Evolutionary conservation across 148 eudicot species (phyloP), one percentile per base, ranked within the genome.

Genomic region (Salicornia ramosissima): DNA sequence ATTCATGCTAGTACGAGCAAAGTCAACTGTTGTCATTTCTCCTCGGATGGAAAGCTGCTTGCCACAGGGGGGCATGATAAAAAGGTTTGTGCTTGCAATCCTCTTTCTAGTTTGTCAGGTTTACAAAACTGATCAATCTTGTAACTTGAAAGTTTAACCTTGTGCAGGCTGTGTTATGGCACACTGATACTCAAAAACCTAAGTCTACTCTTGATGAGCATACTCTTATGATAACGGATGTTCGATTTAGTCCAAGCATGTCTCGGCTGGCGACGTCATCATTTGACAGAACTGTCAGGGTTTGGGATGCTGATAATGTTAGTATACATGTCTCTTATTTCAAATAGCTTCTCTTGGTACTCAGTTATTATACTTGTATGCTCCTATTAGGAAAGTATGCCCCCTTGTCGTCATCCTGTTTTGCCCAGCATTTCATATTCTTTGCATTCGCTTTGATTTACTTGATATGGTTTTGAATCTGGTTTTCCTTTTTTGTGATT

Each of bases 21-120:
- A 80, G 92, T 92, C 62, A 83, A 67, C 24, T 92, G 97, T 70
- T 92, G 97, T 74, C 97, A 92, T 71, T 92, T 92, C 76, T 92
- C 97, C 29, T 80, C 93, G 10, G 97, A 92, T 78, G 97, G 97
- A 64, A 92, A 92, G 74, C 78, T 92, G 76, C 97, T 92, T 60
- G 97, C 97, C 56, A 89, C 85, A 79, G 97, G 97, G 50, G 96
- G 93, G 59, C 97, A 92, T 65, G 97, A 92, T 80, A 92, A 87
- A 75, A 92, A 86, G 93, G 97, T 58, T 1, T 34, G 33, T 61
- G 39, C 39, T 34, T 9, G 31, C 36, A n/a, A n/a, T n/a, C n/a
- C n/a, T n/a, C n/a, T n/a, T n/a, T n/a, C n/a, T n/a, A n/a, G n/a
- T n/a, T n/a, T n/a, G n/a, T n/a, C n/a, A n/a, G n/a, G n/a, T n/a